Evolutionary conservation across 2,329 filamentous ascomycete genomes (phyloP), one percentile per base, ranked within the genome.

Genomic region (Didymellaceae sp.): DNA sequence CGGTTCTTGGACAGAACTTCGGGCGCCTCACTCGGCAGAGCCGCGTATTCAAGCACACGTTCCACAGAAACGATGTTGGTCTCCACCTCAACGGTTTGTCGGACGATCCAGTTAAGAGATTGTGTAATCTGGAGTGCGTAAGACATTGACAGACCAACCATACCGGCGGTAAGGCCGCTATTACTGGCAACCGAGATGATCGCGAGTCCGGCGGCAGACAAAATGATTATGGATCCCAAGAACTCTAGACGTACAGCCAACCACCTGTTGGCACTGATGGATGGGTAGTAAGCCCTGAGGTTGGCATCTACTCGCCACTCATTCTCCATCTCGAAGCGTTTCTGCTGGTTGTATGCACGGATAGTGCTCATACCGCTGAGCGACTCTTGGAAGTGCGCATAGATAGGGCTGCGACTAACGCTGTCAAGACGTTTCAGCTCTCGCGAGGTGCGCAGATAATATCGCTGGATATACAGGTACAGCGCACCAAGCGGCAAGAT

Each of bases 21-120:
- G 6, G 92, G 91, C 41, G 94, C 93, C 77, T 99, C 94, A 73
- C 89, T 94, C 20, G 93, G 92, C 57, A 99, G 82, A 41, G 84
- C 83, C 50, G 93, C 90, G 76, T 99, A 99, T 75, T 99, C 95
- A 40, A 99, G 86, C 38, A 99, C 92, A 68, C 94, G 89, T 81
- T 99, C 94, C 28, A 99, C 94, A 8, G 93, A 96, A 35, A 99
- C 93, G 67, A 99, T 99, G 75, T 99, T 99, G n/a, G 93, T 97
- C 80, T 99, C 95, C n/a, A 99, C 94, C 75, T 99, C 95, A 25
- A 99, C 94, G 0, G 92, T 97, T 76, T 99, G 94, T 52, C 95
- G 86, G 42, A 99, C 94, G 67, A 99, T 97, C 94, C 94, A 99
- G 79, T 97, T 99, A 66, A 99, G 83, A 26, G 92, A 96, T 61